Conservation (phyloP, 768 basidiomycete species). For the Tylopilus rubrobrunneus region DNA sequence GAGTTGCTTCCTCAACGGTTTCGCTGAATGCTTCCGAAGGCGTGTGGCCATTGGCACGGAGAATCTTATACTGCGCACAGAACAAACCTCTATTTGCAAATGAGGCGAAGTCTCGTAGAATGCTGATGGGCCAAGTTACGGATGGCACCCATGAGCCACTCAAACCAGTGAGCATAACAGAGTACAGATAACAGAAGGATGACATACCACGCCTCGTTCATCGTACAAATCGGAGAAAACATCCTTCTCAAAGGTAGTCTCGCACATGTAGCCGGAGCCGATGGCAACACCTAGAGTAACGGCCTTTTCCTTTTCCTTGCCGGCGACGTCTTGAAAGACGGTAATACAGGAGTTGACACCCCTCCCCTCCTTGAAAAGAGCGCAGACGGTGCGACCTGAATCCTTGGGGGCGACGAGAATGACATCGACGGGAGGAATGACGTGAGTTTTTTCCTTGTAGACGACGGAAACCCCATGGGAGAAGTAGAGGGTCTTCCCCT, state of each 20-base stretch:
- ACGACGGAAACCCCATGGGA: slow-evolving; percentile 99
- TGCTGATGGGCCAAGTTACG: slow-evolving; percentile 46
- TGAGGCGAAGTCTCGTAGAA: slow-evolving; percentile 3
- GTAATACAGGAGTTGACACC: slow-evolving; percentile 95
- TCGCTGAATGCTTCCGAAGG: slow-evolving; percentile 99
- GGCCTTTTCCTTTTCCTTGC: slow-evolving; percentile 97
- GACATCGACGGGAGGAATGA: slow-evolving; percentile 93
- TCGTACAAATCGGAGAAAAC: slow-evolving; percentile 99
- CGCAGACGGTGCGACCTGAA: slow-evolving; percentile 97
- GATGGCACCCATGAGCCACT: slow-evolving; percentile 93
- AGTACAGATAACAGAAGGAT: neutral
- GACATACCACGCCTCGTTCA: slow-evolving; percentile 96
- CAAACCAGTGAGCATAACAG: slow-evolving; percentile 5
- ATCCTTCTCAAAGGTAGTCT: slow-evolving; percentile 99
- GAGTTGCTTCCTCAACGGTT: slow-evolving; percentile 99
- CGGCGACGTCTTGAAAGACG: slow-evolving; percentile 96
- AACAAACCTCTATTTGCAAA: slow-evolving; percentile 75
- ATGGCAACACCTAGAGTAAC: slow-evolving; percentile 90
- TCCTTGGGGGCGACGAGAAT: slow-evolving; percentile 99
- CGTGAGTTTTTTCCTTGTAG: slow-evolving; percentile 95
- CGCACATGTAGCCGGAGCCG: slow-evolving; percentile 97
- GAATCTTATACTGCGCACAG: slow-evolving; percentile 97
- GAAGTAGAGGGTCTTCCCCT: slow-evolving; percentile 99
- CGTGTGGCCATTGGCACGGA: slow-evolving; percentile 92
- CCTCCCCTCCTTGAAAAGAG: slow-evolving; percentile 99